Evolutionary conservation across 78 protist genomes (phyloP).

Genomic region (Dictyostelium firmibasis): DNA sequence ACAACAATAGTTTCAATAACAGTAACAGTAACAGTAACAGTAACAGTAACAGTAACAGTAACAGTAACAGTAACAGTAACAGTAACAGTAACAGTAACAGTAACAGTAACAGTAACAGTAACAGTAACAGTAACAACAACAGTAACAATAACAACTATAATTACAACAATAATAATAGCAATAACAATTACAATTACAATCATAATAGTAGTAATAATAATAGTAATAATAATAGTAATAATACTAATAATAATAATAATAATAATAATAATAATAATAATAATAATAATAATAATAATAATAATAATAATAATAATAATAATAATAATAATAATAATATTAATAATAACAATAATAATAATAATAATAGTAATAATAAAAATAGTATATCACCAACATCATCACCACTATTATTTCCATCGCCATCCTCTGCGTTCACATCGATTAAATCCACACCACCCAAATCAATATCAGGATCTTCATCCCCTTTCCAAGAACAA

Average conservation of each 20-base stretch:
- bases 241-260: background rate
- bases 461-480: background rate
- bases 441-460: conserved; percentile 24
- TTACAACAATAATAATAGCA: background rate
- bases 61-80: no score
- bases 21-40: background rate
- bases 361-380: background rate
- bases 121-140: no score
- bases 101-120: no score
- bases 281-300: background rate
- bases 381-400: conserved; percentile 1
- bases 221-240: background rate
- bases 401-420: conserved; percentile 19
- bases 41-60: background rate
- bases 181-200: background rate
- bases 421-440: conserved; percentile 39
- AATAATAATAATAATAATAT: background rate
- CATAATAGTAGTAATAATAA: background rate
- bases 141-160: no score
- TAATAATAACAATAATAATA: background rate
- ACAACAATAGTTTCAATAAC: background rate
- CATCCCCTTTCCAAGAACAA: background rate
- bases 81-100: no score
- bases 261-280: background rate
- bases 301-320: background rate